phyloP scores from a whole-genome alignment of 2,329 filamentous ascomycete genomes.

The Pyricularia pennisetigena region DNA sequence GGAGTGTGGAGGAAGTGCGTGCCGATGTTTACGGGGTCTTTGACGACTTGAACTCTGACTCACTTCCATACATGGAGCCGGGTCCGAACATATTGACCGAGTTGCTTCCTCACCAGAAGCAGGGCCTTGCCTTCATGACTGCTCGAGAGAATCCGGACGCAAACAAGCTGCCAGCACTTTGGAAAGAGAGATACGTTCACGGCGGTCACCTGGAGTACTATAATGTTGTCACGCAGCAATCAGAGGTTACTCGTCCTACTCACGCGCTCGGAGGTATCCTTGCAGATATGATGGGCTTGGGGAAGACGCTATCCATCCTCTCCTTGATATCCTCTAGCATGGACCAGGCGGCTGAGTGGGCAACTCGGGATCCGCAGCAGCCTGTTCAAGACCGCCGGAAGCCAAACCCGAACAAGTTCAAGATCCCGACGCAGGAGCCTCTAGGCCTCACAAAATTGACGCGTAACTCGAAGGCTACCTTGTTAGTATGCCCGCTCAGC shows the following conservation, averaged over 20 bases:
- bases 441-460: conserved; percentile 42
- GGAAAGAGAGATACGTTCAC: conserved; percentile 49
- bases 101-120: conserved; percentile 78
- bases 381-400: conserved; percentile 29
- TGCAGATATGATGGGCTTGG: conserved; percentile 84
- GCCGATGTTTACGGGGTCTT: conserved; percentile 81
- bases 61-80: conserved; percentile 65
- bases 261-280: conserved; percentile 66
- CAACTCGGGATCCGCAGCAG: conserved; percentile 38
- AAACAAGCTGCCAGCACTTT: conserved; percentile 44
- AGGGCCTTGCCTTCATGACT: conserved; percentile 80
- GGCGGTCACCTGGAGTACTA: conserved; percentile 55
- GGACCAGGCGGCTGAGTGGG: conserved; percentile 54
- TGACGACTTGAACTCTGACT: conserved; percentile 68
- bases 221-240: conserved; percentile 76
- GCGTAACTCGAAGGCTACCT: conserved; percentile 66
- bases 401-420: conserved; percentile 21
- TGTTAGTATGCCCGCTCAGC: conserved; percentile 82
- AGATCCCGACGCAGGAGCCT: conserved; percentile 28
- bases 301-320: conserved; percentile 78
- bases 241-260: conserved; percentile 47
- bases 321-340: conserved; percentile 63
- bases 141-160: conserved; percentile 62
- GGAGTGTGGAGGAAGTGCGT: conserved; percentile 78
- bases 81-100: conserved; percentile 51